Conservation (phyloP, 495 filamentous ascomycete species). For the Penicillium atrosanguineum region DNA sequence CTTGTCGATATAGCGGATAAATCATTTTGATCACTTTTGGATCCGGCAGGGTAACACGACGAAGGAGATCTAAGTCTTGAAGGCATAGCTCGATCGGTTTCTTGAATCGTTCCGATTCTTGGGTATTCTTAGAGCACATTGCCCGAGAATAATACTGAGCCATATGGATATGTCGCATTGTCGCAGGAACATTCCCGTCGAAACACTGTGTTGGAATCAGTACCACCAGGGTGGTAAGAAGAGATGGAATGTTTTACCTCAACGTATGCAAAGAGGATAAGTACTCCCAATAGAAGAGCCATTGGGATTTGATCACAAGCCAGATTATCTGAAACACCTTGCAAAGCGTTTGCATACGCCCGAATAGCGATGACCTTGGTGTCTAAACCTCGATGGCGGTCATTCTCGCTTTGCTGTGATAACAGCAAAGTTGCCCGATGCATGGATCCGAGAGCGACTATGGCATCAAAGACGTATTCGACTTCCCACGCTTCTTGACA, state of each 20-base stretch:
- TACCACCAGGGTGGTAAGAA: background rate
- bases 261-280: constrained; percentile 10
- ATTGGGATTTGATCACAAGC: background rate
- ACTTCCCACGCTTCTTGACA: constrained; percentile 11
- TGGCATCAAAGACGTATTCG: constrained; percentile 7
- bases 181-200: constrained; percentile 9
- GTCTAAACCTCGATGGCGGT: constrained; percentile 5
- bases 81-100: constrained; percentile 4
- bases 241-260: constrained; percentile 1
- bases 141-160: constrained; percentile 2
- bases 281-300: constrained; percentile 5
- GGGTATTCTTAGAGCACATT: constrained; percentile 1
- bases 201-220: background rate
- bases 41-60: constrained; percentile 3
- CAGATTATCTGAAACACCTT: constrained; percentile 5
- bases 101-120: background rate
- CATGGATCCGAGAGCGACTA: constrained; percentile 10
- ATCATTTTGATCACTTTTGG: constrained; percentile 1
- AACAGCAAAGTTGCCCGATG: constrained; percentile 9
- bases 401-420: constrained; percentile 1
- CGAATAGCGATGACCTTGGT: constrained; percentile 10
- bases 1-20: background rate
- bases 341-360: constrained; percentile 2
- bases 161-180: constrained; percentile 8
- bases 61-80: constrained; percentile 6